Evolutionary conservation across 2,329 filamentous ascomycete species (phyloP), one percentile per base, ranked within the genome.

Genomic region (Penicillium sp.): DNA sequence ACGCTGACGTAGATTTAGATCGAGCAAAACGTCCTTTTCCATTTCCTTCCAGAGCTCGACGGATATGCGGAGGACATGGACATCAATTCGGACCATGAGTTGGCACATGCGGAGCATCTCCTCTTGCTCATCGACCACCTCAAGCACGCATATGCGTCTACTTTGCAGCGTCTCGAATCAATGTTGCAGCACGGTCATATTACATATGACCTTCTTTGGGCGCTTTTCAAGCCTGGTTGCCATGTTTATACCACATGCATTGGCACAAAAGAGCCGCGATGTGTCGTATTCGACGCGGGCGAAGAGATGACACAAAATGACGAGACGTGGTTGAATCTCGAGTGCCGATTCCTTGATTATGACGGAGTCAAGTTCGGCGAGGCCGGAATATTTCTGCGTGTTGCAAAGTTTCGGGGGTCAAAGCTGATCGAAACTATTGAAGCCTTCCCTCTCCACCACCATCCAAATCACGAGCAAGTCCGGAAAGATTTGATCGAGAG

Each of bases 141-240:
- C 40, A 64, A 66, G 48, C 32, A 62, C 11, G 49, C 54, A 50
- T 68, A 69, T 59, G 18, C 52, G n/a, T 44, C 57, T 9, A 67
- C 53, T 36, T 60, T 47, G 4, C 52, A 67, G 48, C 62, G 64
- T 55, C 60, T 71, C 50, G 24, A 57, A 22, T 62, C 58, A 55
- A 66, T 73, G 51, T 55, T 73, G 14, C 45, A 63, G 54, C 45
- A 64, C 31, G 53, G 57, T 22, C 45, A 71, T 44, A 73, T 74
- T 58, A 73, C 61, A 29, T 74, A 72, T 57, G 60, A 74, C 58
- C 65, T 75, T 43, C 65, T 75, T 8, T 73, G 57, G 65, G 60
- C 64, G 18, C 60, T 75, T 38, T 75, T 74, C 50, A 74, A 74
- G 53, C 64, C 65, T 39, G 69, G 71, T 44, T 63, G 49, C 14